Evolutionary conservation across 2,329 filamentous ascomycete genomes (phyloP), one percentile per base, ranked within the genome.

Genomic region (Pseudogymnoascus sp.): DNA sequence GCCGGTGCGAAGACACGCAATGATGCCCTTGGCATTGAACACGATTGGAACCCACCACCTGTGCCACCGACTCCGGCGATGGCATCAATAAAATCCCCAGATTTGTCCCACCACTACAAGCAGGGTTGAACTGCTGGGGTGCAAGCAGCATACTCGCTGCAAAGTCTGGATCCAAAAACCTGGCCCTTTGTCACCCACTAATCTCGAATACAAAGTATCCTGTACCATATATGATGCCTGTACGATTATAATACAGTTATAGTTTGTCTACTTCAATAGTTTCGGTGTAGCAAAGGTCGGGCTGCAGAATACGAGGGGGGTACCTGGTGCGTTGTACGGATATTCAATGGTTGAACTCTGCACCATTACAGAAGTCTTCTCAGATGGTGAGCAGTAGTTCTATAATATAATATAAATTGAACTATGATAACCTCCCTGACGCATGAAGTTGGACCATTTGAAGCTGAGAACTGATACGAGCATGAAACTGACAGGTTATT

Each of bases 1-100:
- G 65, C 66, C 42, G 17, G 63, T 17, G 65, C 65, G 19, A 60
- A 60, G 59, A 35, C 38, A 40, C 21, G 33, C 35, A 60, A 60
- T 40, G 59, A 60, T 40, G 38, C 7, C 13, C 59, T 60, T 26
- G 59, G 59, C 33, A 38, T 60, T 60, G 35, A 38, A 38, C 59
- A 60, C 26, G 59, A 60, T 40, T 60, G 59, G 59, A 60, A 60
- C n/a, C 59, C 59, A 4, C 59, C 59, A 9, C 59, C 59, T 29
- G 59, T 60, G 33, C 59, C 59, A 60, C 59, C 21, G 7, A 60
- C 59, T n/a, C 59, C 59, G 35, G 29, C 50, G 29, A 56, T 56
- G 50, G 50, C 50, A 17, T 56, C 50, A 35, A 56, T 56, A 33
- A 56, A 33, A 7, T 56, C 50, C 29, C 50, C 50, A 21, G 50